Evolutionary conservation across 1,139 yeast species (phyloP).

Genomic region (Saccharomyces hybrid): DNA sequence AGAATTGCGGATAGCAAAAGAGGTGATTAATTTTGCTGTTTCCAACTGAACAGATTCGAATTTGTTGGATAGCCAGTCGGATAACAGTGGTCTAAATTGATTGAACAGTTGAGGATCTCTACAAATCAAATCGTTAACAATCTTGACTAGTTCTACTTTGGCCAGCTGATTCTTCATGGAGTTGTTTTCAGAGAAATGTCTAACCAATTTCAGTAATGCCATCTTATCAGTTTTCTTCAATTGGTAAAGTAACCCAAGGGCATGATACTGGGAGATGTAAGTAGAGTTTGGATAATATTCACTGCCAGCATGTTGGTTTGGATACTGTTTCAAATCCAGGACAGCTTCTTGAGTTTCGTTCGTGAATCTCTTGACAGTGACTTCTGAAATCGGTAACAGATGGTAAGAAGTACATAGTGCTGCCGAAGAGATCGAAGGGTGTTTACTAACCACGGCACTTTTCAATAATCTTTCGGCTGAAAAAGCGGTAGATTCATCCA

Average conservation of each 20-base stretch:
- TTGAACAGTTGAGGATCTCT: slow-evolving; percentile 28
- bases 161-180: slow-evolving; percentile 70
- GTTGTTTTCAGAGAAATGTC: slow-evolving; percentile 58
- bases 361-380: slow-evolving; percentile 85
- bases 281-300: slow-evolving; percentile 53
- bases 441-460: slow-evolving; percentile 85
- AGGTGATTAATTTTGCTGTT: slow-evolving; percentile 77
- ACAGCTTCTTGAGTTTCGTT: slow-evolving; percentile 90
- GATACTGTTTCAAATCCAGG: slow-evolving; percentile 57
- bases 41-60: slow-evolving; percentile 88
- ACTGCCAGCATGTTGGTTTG: slow-evolving; percentile 35
- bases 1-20: slow-evolving; percentile 37
- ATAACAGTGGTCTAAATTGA: slow-evolving; percentile 55
- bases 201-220: slow-evolving; percentile 87
- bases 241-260: slow-evolving; percentile 81
- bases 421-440: slow-evolving; percentile 84
- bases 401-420: slow-evolving; percentile 89
- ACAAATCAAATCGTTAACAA: slow-evolving; percentile 58
- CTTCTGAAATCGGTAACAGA: slow-evolving; percentile 79
- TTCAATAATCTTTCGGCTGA: slow-evolving; percentile 91
- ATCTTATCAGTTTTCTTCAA: slow-evolving; percentile 86
- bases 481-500: slow-evolving; percentile 87
- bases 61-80: slow-evolving; percentile 69
- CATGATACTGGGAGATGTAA: slow-evolving; percentile 89
- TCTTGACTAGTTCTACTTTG: slow-evolving; percentile 75